These are phyloP conservation scores for Glycine soja DNA, from an alignment of 306 rosid species.

Conservation along the genomic window DNA sequence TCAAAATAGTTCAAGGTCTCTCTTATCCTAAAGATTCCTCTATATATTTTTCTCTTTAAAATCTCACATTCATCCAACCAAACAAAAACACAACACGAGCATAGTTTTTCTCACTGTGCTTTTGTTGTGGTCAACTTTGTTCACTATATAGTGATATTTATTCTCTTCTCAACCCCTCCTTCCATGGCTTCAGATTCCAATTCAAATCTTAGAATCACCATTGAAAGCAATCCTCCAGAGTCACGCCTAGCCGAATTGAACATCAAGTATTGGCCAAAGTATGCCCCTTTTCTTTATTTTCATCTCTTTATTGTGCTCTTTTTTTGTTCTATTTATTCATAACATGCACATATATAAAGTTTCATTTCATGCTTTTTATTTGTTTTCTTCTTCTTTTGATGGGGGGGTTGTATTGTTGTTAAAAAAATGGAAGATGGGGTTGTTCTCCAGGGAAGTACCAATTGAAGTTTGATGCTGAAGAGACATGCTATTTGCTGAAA, in stretches of 20 bases:
- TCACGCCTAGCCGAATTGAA: slow-evolving; percentile 74
- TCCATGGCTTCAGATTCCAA: slow-evolving; percentile 53
- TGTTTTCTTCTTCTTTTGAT: not conserved
- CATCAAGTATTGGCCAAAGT: slow-evolving; percentile 99
- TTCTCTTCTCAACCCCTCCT: slow-evolving; percentile 31
- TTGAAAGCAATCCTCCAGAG: slow-evolving; percentile 83
- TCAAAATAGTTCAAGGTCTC: slow-evolving; percentile 11
- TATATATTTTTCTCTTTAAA: not conserved
- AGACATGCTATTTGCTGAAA: slow-evolving; percentile 87
- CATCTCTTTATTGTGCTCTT: not conserved
- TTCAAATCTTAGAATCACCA: slow-evolving; percentile 70
- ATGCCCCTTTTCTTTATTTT: slow-evolving; percentile 24
- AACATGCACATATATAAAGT: not conserved
- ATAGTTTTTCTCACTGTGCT: not conserved
- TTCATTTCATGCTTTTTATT: too few relatives aligned
- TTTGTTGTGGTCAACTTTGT: slow-evolving; percentile 9
- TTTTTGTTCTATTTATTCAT: not conserved
- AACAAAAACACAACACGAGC: not conserved
- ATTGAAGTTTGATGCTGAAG: slow-evolving; percentile 93
- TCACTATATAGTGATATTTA: not conserved
- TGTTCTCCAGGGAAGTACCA: slow-evolving; percentile 95
- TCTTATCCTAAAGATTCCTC: slow-evolving; percentile 53
- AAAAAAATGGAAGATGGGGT: slow-evolving; percentile 75
- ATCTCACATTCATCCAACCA: slow-evolving; percentile 35
- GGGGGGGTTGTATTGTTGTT: not conserved